These are phyloP conservation scores for Dioscorea alata DNA, from an alignment of 106 monocot genomes.

Conservation along the genomic window DNA sequence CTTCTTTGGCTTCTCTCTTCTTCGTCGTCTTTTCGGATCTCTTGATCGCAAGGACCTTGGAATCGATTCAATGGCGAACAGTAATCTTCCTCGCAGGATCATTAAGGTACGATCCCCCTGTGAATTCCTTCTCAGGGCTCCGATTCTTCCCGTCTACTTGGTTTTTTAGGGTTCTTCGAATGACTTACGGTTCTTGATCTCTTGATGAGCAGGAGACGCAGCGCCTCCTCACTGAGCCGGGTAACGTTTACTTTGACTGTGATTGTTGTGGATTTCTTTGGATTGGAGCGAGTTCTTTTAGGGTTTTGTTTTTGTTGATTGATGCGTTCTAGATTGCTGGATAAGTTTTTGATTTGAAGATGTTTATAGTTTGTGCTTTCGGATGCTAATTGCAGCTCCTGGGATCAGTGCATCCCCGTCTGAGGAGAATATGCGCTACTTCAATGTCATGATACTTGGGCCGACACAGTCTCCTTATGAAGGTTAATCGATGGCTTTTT, in stretches of 20 bases:
- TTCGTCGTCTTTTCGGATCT: not conserved
- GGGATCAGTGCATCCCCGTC: constrained; percentile 51
- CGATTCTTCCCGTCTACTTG: not conserved
- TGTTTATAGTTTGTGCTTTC: not conserved
- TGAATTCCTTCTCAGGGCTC: not conserved
- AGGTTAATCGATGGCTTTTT: constrained; percentile 27
- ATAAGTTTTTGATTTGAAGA: not conserved
- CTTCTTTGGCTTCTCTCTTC: not conserved
- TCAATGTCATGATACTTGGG: constrained; percentile 95
- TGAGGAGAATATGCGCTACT: constrained; percentile 98
- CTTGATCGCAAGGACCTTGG: not conserved
- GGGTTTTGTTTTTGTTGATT: too few relatives aligned
- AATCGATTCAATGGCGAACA: constrained; percentile 27
- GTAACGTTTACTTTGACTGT: not conserved
- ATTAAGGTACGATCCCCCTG: constrained; percentile 18
- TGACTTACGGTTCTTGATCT: not conserved
- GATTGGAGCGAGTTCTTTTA: too few relatives aligned
- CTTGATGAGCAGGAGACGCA: constrained; percentile 32
- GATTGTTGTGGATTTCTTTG: too few relatives aligned
- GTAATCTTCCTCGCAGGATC: constrained; percentile 45
- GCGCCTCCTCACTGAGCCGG: constrained; percentile 47
- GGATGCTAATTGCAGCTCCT: constrained; percentile 20
- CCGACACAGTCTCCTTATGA: constrained; percentile 94
- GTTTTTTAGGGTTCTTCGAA: not conserved
- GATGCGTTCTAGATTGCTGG: too few relatives aligned